Evolutionary conservation across 108 stramenopile genomes (phyloP).

Genomic region (Nitzschia sp.): DNA sequence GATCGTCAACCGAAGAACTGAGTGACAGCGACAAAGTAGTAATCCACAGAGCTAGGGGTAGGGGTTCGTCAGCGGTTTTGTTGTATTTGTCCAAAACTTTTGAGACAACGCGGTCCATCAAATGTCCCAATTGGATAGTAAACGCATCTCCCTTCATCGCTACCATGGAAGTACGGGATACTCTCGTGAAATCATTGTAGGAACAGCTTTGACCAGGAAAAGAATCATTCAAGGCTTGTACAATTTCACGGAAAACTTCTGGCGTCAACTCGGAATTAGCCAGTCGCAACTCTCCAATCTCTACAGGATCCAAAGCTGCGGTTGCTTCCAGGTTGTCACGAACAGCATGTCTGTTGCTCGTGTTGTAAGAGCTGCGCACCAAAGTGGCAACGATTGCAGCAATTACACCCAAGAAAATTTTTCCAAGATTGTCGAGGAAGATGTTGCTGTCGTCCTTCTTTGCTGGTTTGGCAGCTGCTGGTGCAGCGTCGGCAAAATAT

Average conservation of each 20-base stretch:
- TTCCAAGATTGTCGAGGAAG: conserved; percentile 85
- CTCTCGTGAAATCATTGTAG: conserved; percentile 61
- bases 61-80: conserved; percentile 15
- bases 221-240: conserved; percentile 31
- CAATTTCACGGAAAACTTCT: conserved; percentile 49
- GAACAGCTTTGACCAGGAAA: conserved; percentile 37
- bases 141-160: conserved; percentile 56
- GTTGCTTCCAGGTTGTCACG: conserved; percentile 62
- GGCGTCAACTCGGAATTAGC: conserved; percentile 70
- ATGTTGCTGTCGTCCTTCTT: conserved; percentile 62
- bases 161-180: conserved; percentile 49
- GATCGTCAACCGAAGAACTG: conserved; percentile 55
- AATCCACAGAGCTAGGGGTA: conserved; percentile 49
- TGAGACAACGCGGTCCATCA: conserved; percentile 74
- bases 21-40: conserved; percentile 67
- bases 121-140: conserved; percentile 81
- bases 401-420: conserved; percentile 61
- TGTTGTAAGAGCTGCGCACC: conserved; percentile 59
- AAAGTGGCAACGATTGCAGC: conserved; percentile 56
- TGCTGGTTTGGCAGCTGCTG: conserved; percentile 9
- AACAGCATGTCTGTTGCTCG: conserved; percentile 48
- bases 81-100: conserved; percentile 38
- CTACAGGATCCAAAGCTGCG: conserved; percentile 72
- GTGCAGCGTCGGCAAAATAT: background rate
- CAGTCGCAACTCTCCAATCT: conserved; percentile 77